Percentiles rank a stretch among this genome's conserved stretches.
Evolutionary conservation across 2,329 filamentous ascomycete species (phyloP).

Genomic region (Fusarium fracticaudum): DNA sequence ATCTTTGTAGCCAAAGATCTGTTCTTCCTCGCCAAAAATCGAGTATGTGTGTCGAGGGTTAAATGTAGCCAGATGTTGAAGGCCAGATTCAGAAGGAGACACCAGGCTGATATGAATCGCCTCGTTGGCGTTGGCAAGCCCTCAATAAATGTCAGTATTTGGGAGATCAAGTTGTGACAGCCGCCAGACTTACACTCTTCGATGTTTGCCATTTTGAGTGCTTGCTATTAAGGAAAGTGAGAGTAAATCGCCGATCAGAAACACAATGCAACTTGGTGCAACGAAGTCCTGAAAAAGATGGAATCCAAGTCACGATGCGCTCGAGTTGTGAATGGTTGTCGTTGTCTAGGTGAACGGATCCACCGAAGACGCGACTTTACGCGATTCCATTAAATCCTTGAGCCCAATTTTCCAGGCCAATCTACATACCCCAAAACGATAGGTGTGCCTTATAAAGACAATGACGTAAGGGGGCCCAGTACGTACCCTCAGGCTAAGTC

Average conservation of each 20-base stretch:
- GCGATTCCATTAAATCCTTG: slow-evolving; percentile 36
- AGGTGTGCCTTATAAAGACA: not conserved
- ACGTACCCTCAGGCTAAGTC: slow-evolving; percentile 20
- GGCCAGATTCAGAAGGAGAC: slow-evolving; percentile 57
- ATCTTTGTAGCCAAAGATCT: slow-evolving; percentile 88
- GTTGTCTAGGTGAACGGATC: slow-evolving; percentile 16
- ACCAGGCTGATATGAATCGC: slow-evolving; percentile 70
- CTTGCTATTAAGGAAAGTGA: not conserved
- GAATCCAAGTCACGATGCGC: slow-evolving; percentile 12
- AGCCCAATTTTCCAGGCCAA: slow-evolving; percentile 35
- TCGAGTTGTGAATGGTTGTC: slow-evolving; percentile 3
- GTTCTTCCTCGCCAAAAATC: slow-evolving; percentile 93
- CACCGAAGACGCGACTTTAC: slow-evolving; percentile 24
- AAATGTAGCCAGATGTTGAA: slow-evolving; percentile 74
- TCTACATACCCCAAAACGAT: not conserved
- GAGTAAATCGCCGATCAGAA: not conserved
- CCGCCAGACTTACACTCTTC: slow-evolving; percentile 47
- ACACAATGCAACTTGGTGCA: not conserved
- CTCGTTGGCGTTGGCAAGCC: slow-evolving; percentile 70
- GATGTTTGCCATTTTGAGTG: slow-evolving; percentile 44
- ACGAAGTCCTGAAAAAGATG: not conserved
- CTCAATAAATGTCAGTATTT: slow-evolving; percentile 48
- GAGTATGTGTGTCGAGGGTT: slow-evolving; percentile 89
- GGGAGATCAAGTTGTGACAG: not conserved
- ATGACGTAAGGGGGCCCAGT: slow-evolving; percentile 37